Base-by-base conservation (phyloP, 257 asterid species). In the Solanum ahanhuiri region DNA sequence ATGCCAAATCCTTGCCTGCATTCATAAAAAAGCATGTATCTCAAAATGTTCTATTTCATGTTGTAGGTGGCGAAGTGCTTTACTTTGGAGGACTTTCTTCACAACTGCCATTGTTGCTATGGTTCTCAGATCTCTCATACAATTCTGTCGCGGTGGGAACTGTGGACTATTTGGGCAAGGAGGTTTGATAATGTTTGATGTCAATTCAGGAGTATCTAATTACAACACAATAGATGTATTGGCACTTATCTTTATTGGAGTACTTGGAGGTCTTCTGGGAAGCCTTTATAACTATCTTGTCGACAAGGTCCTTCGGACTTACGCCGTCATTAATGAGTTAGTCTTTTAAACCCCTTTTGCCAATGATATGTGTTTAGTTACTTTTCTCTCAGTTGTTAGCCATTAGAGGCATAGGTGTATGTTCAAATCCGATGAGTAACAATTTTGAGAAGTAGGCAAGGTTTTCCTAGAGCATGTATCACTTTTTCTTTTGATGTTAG, bases 11-110 rank as follows among this genome's bases (percentile, higher is more conserved):
- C 64, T 8, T 14, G 66, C 39, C 5, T 79, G 66, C 39, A 17
- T 25, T 79, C 23, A 77, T 77, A 77, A 15, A 28, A 45, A 28
- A n/a, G 41, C 9, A 9, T 79, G 41, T 79, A 79, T 17, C 25
- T 79, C 66, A 79, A 45, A 79, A 28, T 79, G 84, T 77, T 82
- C 84, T 48, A 54, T 86, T 84, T 70, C 81, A 86, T 58, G 85
- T 87, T 90, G 84, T 89, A 96, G 99, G 99, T 96, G 99, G 99
- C 94, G 99, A 89, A 96, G 99, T 88, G 98, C 99, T 89, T 98
- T 96, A 83, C 96, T 96, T 12, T 96, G 99, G 99, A 93, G 99
- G 89, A 93, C 99, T 70, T 96, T 96, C 92, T 96, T 96, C 95
- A 95, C 99, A 86, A 95, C 98, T 86, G 99, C 99, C 58, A 93